Base-by-base conservation (phyloP, 345 rosid genomes). In the Toxicodendron radicans region DNA sequence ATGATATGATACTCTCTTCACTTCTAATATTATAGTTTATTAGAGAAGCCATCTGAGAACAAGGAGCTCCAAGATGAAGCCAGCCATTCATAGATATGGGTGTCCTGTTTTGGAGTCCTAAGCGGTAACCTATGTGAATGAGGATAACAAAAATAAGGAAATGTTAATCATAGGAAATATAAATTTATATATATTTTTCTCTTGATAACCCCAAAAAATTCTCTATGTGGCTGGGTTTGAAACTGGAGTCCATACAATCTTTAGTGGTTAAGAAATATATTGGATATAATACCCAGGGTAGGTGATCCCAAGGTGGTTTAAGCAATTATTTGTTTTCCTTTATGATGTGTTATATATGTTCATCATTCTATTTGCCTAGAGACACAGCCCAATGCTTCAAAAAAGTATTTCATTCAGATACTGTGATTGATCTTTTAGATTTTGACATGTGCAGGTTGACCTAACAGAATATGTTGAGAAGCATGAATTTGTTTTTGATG, bases 401-500 rank as follows among this genome's bases (percentile, higher is more conserved):
- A 45, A 51, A 65, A 51, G 33, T 41, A 51, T 11, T 33, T 32
- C 7, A 56, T 69, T 66, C n/a, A 4, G 2, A 38, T 23, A 21
- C 9, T 73, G 10, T 51, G 58, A 57, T 46, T 77, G 61, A 63
- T 45, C n/a, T 66, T 60, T 73, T 79, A 49, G 67, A 13, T 63
- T 17, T 58, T 24, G 32, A 66, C n/a, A 21, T 72, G 68, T 83
- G 76, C 85, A 95, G 99, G 97, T 95, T 84, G 99, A 95, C 87
- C 86, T 95, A 70, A 95, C 99, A 18, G 98, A 91, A 70, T 92
- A 95, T 52, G 72, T 90, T 71, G 99, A 95, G 80, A 92, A 88
- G 85, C 99, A 92, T 89, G 98, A 92, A 70, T 95, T 95, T 82
- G 88, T 92, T 68, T 95, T 91, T 78, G 98, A 95, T 89, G 95